These are phyloP conservation scores for Entomortierella beljakovae DNA, from an alignment of 192 early-diverging fungal species.

Conservation along the genomic window DNA sequence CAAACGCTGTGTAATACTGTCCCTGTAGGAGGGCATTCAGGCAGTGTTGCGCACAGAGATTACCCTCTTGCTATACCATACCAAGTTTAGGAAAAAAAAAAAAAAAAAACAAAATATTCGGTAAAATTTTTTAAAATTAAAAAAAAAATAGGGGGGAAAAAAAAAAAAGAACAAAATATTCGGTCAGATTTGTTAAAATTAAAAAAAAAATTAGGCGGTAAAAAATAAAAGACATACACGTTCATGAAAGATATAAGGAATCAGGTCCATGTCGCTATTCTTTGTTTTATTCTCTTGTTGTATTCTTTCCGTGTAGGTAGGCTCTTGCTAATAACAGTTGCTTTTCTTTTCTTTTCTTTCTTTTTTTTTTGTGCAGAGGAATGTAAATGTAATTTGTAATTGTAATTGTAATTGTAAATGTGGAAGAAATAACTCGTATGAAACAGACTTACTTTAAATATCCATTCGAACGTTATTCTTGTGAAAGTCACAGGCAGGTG, in stretches of 20 bases:
- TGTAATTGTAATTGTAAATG: too few species aligned
- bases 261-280: slow-evolving; percentile 30
- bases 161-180: background rate
- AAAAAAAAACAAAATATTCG: background rate
- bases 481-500: too few species aligned
- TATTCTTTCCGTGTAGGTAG: too few species aligned
- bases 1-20: slow-evolving; percentile 80
- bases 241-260: slow-evolving; percentile 52
- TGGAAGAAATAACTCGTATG: too few species aligned
- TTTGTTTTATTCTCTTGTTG: too few species aligned
- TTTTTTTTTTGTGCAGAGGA: background rate
- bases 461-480: too few species aligned
- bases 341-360: slow-evolving; percentile 4
- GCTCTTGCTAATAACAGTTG: too few species aligned
- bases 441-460: too few species aligned
- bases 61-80: slow-evolving; percentile 72
- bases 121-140: background rate
- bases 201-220: background rate
- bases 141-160: too few species aligned
- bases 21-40: slow-evolving; percentile 80
- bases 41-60: slow-evolving; percentile 86
- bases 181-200: too few species aligned
- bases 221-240: slow-evolving; percentile 2
- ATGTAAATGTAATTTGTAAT: too few species aligned
- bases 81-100: slow-evolving; percentile 5